These are phyloP conservation scores for Hypoxylon cercidicola DNA, from an alignment of 495 filamentous ascomycete species.

Conservation along the genomic window DNA sequence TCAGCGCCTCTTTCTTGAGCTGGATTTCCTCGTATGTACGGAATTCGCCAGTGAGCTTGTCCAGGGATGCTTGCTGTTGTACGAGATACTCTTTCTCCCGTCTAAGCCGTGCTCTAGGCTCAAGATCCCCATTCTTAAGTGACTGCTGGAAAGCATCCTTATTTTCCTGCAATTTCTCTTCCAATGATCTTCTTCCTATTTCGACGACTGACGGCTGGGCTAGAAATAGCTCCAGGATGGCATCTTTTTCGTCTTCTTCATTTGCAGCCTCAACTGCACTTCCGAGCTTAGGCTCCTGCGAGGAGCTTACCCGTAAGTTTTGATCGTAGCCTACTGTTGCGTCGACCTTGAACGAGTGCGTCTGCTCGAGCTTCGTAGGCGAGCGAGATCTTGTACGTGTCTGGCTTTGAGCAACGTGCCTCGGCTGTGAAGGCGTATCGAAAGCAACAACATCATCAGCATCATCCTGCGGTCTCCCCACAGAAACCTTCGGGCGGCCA, in stretches of 20 bases:
- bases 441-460: constrained; percentile 33
- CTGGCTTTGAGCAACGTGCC: constrained; percentile 13
- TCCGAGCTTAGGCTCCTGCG: constrained; percentile 17
- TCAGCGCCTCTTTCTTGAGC: constrained; percentile 46
- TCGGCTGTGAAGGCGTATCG: constrained; percentile 38
- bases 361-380: constrained; percentile 30
- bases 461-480: constrained; percentile 26
- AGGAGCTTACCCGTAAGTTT: constrained; percentile 5
- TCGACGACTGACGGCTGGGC: constrained; percentile 48
- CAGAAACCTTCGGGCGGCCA: constrained; percentile 28
- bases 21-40: constrained; percentile 44
- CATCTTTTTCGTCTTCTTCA: constrained; percentile 42
- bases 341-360: constrained; percentile 14
- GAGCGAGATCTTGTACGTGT: constrained; percentile 32
- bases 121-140: constrained; percentile 43
- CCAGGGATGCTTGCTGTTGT: constrained; percentile 47
- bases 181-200: constrained; percentile 37
- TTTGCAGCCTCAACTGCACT: constrained; percentile 17
- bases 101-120: constrained; percentile 49
- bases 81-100: constrained; percentile 47
- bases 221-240: constrained; percentile 48
- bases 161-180: constrained; percentile 46
- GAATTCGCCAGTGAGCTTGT: constrained; percentile 43
- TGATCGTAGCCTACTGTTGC: constrained; percentile 12
- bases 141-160: constrained; percentile 47